Base-by-base conservation (phyloP, 2,329 filamentous ascomycete species). In the Alternaria hordeiaustralica region DNA sequence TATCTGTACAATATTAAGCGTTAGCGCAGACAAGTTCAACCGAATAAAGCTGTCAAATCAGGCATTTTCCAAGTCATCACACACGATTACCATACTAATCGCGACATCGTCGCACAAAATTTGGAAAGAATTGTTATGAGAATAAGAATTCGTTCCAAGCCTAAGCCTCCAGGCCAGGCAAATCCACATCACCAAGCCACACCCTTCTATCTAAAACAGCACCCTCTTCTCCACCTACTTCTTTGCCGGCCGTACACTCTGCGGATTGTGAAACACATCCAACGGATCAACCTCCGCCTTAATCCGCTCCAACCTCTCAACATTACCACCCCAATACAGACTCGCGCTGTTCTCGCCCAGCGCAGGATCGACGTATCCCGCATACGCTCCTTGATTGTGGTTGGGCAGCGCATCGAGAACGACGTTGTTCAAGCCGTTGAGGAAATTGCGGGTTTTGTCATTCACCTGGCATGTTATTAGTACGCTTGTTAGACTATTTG, bases 301-400 rank as follows among this genome's bases (percentile, higher is more conserved):
- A 50, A 82, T 80, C 26, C 65, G 55, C 70, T 79, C 71, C 61
- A 83, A 60, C 30, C 70, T 70, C 12, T 66, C 58, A 43, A 79
- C 75, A 47, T 81, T 81, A 1, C 69, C 68, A 2, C 81, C 76
- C 75, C 82, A 87, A 68, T 87, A 87, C 62, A 81, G 74, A 55
- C 80, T 69, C 65, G 83, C 80, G n/a, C 78, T 80, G 4, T 80
- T 75, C 8, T 77, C 75, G 28, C 81, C 80, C 59, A 87, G 73
- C 33, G 77, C 79, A 1, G 83, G 80, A 72, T 87, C 85, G 4
- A 33, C 82, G 58, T 87, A 87, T 65, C 86, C 86, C 50, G 83
- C 81, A 68, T 87, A 87, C 55, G 82, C 82, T 5, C 83, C 84
- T 69, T 81, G 79, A 9, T 80, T 68, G 11, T 72, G 72, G 13